Percentiles rank a stretch among this genome's conserved stretches.
Evolutionary conservation across 179 eudicot genomes (phyloP).

Genomic region (Carnegiea gigantea): DNA sequence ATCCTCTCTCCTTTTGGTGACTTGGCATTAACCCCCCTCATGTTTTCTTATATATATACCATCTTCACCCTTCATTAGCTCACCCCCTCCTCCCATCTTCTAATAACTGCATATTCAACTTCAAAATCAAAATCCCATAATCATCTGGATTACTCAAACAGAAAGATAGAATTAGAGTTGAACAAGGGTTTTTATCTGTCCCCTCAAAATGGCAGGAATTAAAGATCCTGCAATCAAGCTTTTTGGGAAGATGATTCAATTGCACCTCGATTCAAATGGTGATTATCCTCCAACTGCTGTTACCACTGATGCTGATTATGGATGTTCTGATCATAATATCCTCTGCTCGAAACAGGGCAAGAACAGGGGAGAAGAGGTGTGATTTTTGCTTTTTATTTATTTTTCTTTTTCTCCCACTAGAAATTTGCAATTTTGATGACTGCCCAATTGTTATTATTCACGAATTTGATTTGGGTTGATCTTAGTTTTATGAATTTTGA

Average conservation of each 20-base stretch:
- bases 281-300: constrained; percentile 16
- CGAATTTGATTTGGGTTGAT: constrained; percentile 31
- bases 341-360: constrained; percentile 31
- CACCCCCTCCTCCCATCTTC: too few species aligned
- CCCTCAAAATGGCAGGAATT: constrained; percentile 37
- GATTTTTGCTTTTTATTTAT: background rate
- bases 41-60: background rate
- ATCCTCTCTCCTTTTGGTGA: constrained; percentile 31
- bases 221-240: constrained; percentile 60
- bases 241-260: constrained; percentile 69
- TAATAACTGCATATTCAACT: background rate
- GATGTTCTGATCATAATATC: constrained; percentile 16
- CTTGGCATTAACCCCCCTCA: constrained; percentile 37
- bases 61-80: background rate
- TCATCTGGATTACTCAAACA: background rate
- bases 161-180: background rate
- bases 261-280: constrained; percentile 23
- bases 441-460: constrained; percentile 26
- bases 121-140: background rate
- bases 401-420: background rate
- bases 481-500: background rate
- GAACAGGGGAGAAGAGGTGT: constrained; percentile 24
- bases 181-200: background rate
- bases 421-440: constrained; percentile 12
- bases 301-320: constrained; percentile 26